Base-by-base conservation (phyloP, 2,329 filamentous ascomycete genomes). In the Ophiocordyceps camponoti-rufipedis region DNA sequence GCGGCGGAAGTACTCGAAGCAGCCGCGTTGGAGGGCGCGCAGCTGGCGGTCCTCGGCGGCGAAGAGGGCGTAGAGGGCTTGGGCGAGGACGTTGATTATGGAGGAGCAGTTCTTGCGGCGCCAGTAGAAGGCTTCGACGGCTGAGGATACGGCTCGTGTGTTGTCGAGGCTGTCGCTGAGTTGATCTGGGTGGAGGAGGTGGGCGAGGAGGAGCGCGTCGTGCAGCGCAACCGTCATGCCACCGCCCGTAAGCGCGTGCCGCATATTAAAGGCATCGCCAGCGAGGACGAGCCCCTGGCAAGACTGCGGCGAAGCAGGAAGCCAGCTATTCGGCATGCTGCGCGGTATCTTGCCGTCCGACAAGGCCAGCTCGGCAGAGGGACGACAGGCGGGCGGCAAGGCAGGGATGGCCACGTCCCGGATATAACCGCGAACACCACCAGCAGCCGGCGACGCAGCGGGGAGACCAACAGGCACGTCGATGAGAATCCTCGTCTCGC, bases 221-320 rank as follows among this genome's bases (percentile, higher is more conserved):
- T 89, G 94, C 62, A 98, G 83, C 1, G 86, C 91, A 2, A 96
- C 91, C 0, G 89, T 96, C 91, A 98, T 98, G 54, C 91, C 91
- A 52, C 91, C 91, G 45, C 91, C 91, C 0, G 91, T 98, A 12
- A 98, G 72, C 2, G 91, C 91, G 64, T 98, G 91, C n/a, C 91
- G 84, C 91, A 98, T 98, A 68, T 98, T 98, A 72, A 94, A 81
- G 13, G 91, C 89, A 60, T 98, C 91, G 48, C 91, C 91, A 9
- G 96, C 72, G 33, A 98, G 69, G 43, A 94, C 71, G 48, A 94
- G 74, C 57, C 84, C 82, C 42, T 62, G 63, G 41, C 57, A 48
- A 4, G 55, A 56, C 48, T 82, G 83, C 41, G 64, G 65, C 1
- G 78, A 74, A 0, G 91, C 78, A 5, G 91, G 88, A 2, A 98